Percentiles rank a stretch among this genome's conserved stretches.
Conservation (phyloP, 345 rosid species). For the Gynandropsis gynandra region DNA sequence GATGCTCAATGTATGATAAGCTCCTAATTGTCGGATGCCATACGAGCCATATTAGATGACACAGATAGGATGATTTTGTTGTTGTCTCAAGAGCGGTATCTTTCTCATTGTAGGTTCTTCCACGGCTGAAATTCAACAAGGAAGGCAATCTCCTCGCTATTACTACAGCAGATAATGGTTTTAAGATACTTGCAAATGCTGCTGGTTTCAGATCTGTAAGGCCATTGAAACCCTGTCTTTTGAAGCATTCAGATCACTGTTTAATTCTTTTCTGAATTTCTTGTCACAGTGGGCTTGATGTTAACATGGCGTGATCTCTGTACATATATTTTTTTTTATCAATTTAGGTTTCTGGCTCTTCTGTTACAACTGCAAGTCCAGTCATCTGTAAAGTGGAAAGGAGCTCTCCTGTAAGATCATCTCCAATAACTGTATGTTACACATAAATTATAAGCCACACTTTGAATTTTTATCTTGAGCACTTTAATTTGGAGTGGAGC, state of each 20-base stretch:
- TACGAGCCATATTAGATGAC: background rate
- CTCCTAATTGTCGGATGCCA: too few relatives aligned
- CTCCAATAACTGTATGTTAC: slow-evolving; percentile 31
- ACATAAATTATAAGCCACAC: background rate
- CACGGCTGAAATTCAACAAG: slow-evolving; percentile 66
- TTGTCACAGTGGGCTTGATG: slow-evolving; percentile 1
- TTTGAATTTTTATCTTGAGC: background rate
- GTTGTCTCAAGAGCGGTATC: background rate
- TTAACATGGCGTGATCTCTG: background rate
- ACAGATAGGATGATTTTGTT: background rate
- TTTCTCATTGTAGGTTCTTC: slow-evolving; percentile 30
- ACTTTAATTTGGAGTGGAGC: background rate
- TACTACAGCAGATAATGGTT: slow-evolving; percentile 52
- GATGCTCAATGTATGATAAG: too few relatives aligned
- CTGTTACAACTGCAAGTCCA: slow-evolving; percentile 34
- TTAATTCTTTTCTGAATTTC: slow-evolving; percentile 9
- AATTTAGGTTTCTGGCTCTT: slow-evolving; percentile 37
- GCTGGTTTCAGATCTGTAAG: slow-evolving; percentile 49
- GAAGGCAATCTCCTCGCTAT: slow-evolving; percentile 61
- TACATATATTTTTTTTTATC: too few relatives aligned
- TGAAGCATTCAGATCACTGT: slow-evolving; percentile 37
- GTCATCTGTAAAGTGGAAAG: slow-evolving; percentile 43
- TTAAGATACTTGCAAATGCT: slow-evolving; percentile 53
- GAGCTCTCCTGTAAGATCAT: slow-evolving; percentile 42
- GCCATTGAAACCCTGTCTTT: slow-evolving; percentile 41